A percentile compares a stretch with the other conserved stretches of the same genome.
phyloP scores from a whole-genome alignment of 2,329 filamentous ascomycete species.

The Colletotrichum cordylinicola region DNA sequence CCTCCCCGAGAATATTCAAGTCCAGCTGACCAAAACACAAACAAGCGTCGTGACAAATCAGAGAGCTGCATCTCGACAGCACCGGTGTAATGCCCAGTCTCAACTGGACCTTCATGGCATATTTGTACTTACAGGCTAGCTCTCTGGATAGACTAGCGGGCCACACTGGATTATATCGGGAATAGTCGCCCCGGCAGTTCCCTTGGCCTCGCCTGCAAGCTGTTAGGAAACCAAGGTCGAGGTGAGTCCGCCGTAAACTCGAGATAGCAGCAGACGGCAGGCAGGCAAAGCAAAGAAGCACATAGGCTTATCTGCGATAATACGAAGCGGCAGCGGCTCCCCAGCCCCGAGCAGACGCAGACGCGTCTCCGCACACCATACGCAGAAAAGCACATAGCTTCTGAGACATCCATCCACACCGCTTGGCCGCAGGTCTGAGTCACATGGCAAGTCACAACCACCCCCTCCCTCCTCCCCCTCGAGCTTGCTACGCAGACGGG shows the following conservation, averaged over 20 bases:
- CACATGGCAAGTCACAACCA: slow-evolving; percentile 23
- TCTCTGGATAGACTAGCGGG: background rate
- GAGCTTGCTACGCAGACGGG: slow-evolving; percentile 2
- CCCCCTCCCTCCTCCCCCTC: background rate
- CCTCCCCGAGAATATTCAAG: background rate
- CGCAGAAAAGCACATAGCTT: background rate
- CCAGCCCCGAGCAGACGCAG: background rate
- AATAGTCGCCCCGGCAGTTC: background rate
- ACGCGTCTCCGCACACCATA: background rate
- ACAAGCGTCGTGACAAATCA: slow-evolving; percentile 8
- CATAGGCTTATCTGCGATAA: background rate
- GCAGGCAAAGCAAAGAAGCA: background rate
- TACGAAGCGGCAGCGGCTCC: background rate
- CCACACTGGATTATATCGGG: background rate
- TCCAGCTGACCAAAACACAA: slow-evolving; percentile 18
- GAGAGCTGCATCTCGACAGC: background rate
- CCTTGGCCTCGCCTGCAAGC: background rate
- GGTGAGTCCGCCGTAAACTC: background rate
- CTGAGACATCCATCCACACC: slow-evolving; percentile 23
- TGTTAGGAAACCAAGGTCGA: background rate
- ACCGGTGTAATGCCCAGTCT: background rate
- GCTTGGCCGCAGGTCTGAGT: slow-evolving; percentile 13
- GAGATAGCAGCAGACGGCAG: background rate
- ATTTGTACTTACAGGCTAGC: background rate
- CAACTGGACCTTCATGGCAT: background rate